A percentile compares a stretch with the other conserved stretches of the same genome.
Evolutionary conservation across 2,329 filamentous ascomycete species (phyloP).

Genomic region (Peltaster fructicola): DNA sequence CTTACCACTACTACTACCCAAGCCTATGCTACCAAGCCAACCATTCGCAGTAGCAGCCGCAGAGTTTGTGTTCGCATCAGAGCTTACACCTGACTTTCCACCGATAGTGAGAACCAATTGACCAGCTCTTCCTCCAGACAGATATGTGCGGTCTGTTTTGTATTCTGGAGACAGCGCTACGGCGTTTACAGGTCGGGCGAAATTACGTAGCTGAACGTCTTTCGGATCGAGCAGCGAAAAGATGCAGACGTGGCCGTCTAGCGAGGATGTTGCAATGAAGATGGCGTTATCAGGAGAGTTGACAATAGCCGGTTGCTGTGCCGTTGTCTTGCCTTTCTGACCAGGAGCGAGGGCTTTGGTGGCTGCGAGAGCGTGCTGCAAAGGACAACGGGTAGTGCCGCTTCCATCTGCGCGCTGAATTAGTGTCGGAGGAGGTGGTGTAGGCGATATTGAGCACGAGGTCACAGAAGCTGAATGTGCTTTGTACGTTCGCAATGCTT

Average conservation of each 20-base stretch:
- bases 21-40: conserved; percentile 77
- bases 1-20: conserved; percentile 57
- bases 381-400: too few relatives aligned
- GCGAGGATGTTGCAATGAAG: conserved; percentile 80
- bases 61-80: conserved; percentile 76
- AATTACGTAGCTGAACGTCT: conserved; percentile 83
- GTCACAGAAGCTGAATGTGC: conserved; percentile 88
- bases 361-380: conserved; percentile 1
- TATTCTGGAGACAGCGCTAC: conserved; percentile 92
- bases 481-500: conserved; percentile 69
- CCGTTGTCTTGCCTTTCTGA: conserved; percentile 1
- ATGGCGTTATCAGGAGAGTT: conserved; percentile 77
- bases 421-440: conserved; percentile 40
- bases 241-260: conserved; percentile 90
- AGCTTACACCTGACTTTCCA: conserved; percentile 57
- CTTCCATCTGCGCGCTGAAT: conserved; percentile 13
- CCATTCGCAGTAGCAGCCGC: conserved; percentile 60
- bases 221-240: conserved; percentile 72
- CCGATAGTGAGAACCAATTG: conserved; percentile 74
- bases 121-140: conserved; percentile 80
- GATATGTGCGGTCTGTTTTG: conserved; percentile 70
- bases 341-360: conserved; percentile 1
- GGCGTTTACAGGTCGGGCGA: conserved; percentile 78
- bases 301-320: conserved; percentile 35
- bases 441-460: conserved; percentile 76